These are phyloP conservation scores for Nemania sp. DNA, from an alignment of 2,329 filamentous ascomycete genomes.

Conservation along the genomic window DNA sequence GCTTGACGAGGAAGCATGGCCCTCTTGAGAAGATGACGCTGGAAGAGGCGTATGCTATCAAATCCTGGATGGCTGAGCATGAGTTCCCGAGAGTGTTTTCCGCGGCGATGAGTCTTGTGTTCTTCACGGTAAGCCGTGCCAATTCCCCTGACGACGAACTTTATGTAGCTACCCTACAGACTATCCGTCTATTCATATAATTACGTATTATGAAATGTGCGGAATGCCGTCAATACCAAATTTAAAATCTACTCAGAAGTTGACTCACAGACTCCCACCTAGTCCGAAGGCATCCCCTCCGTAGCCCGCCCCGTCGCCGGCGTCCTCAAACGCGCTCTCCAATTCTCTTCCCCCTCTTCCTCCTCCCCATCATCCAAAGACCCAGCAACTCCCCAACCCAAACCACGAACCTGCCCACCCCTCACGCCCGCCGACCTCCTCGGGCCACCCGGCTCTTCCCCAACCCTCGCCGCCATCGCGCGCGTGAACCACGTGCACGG, in stretches of 20 bases:
- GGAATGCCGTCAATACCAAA: neutral
- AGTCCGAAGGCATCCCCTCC: slow-evolving; percentile 21
- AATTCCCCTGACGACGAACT: neutral
- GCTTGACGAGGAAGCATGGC: neutral
- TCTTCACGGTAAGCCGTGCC: slow-evolving; percentile 22
- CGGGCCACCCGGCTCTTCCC: neutral
- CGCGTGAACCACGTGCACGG: slow-evolving; percentile 22
- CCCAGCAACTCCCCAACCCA: neutral
- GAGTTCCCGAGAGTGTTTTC: slow-evolving; percentile 18
- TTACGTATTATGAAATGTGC: too few species aligned
- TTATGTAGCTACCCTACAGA: too few species aligned
- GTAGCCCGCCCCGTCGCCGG: slow-evolving; percentile 16
- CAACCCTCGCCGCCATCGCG: slow-evolving; percentile 5
- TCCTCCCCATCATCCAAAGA: neutral
- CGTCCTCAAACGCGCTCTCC: slow-evolving; percentile 7
- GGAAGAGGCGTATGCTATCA: slow-evolving; percentile 23
- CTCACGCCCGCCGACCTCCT: slow-evolving; percentile 9
- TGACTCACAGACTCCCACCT: neutral
- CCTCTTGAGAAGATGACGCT: slow-evolving; percentile 13
- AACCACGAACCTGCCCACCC: neutral
- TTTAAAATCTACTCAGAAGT: too few species aligned
- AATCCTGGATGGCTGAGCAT: slow-evolving; percentile 16
- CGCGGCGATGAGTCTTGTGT: slow-evolving; percentile 4
- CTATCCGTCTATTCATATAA: too few species aligned
- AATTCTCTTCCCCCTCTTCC: neutral